A percentile compares a stretch with the other conserved stretches of the same genome.
These are phyloP conservation scores for Aspergillus alliaceus DNA, from an alignment of 2,329 filamentous ascomycete species.

Conservation along the genomic window DNA sequence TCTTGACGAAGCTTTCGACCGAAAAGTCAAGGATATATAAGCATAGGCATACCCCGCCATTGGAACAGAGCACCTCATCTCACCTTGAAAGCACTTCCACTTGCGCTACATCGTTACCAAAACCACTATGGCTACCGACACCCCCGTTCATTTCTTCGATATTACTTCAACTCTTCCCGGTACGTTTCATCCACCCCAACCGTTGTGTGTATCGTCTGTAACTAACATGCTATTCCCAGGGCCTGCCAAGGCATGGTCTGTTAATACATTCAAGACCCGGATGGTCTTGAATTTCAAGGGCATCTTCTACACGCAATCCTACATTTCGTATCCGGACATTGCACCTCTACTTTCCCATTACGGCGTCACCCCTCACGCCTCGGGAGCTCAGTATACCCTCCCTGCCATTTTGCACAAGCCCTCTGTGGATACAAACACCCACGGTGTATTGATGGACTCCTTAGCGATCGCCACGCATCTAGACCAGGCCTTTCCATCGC, in stretches of 20 bases:
- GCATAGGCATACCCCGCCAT: background rate
- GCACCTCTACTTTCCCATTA: conserved; percentile 26
- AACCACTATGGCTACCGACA: conserved; percentile 20
- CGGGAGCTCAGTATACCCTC: conserved; percentile 28
- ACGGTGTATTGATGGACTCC: conserved; percentile 35
- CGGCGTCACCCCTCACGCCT: conserved; percentile 20
- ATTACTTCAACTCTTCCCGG: conserved; percentile 29
- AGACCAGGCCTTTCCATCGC: conserved; percentile 29
- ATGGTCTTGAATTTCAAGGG: conserved; percentile 28
- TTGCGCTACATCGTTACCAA: background rate
- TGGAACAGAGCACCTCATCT: background rate
- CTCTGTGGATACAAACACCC: conserved; percentile 22
- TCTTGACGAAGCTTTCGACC: background rate
- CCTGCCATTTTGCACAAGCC: conserved; percentile 33
- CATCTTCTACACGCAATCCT: conserved; percentile 27
- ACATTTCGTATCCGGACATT: conserved; percentile 30
- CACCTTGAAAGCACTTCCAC: background rate
- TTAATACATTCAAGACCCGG: conserved; percentile 26
- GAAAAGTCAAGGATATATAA: background rate
- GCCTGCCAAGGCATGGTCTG: conserved; percentile 29
- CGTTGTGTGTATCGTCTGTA: background rate
- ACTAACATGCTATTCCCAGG: conserved; percentile 17
- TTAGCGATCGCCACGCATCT: conserved; percentile 33
- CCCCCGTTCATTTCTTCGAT: conserved; percentile 37
- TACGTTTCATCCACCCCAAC: too few relatives aligned